Percentiles rank a stretch among this genome's conserved stretches.
Conservation (phyloP, 257 asterid species). For the Gentiana dahurica region DNA sequence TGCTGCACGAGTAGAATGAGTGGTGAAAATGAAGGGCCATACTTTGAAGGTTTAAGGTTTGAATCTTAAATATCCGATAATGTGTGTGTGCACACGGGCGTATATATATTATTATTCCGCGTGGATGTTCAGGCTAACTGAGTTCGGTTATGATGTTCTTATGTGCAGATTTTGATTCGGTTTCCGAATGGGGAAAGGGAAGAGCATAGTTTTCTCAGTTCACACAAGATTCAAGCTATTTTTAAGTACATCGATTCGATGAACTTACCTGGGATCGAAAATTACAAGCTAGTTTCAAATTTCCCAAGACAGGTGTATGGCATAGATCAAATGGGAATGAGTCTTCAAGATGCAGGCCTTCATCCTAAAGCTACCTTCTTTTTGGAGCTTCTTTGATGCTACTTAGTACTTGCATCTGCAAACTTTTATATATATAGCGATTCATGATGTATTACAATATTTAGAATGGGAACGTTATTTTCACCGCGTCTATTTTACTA, state of each 20-base stretch:
- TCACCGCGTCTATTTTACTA: too few species aligned
- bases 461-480: too few species aligned
- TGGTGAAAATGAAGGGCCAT: too few species aligned
- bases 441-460: too few species aligned
- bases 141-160: too few species aligned
- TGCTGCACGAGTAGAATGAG: too few species aligned
- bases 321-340: conserved; percentile 48
- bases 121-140: too few species aligned
- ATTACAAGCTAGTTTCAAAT: conserved; percentile 59
- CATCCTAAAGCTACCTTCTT: conserved; percentile 85
- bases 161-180: conserved; percentile 52
- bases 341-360: conserved; percentile 55
- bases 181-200: conserved; percentile 86
- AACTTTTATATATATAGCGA: too few species aligned
- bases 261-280: conserved; percentile 40
- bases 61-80: too few species aligned
- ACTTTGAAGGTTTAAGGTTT: not conserved
- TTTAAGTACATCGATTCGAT: conserved; percentile 46
- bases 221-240: conserved; percentile 52
- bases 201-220: conserved; percentile 51
- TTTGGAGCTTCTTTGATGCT: conserved; percentile 47
- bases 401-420: too few species aligned
- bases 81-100: too few species aligned
- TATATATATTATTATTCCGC: too few species aligned
- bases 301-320: conserved; percentile 72